Evolutionary conservation across 768 basidiomycete species (phyloP), one percentile per base, ranked within the genome.

Genomic region (Vararia minispora): DNA sequence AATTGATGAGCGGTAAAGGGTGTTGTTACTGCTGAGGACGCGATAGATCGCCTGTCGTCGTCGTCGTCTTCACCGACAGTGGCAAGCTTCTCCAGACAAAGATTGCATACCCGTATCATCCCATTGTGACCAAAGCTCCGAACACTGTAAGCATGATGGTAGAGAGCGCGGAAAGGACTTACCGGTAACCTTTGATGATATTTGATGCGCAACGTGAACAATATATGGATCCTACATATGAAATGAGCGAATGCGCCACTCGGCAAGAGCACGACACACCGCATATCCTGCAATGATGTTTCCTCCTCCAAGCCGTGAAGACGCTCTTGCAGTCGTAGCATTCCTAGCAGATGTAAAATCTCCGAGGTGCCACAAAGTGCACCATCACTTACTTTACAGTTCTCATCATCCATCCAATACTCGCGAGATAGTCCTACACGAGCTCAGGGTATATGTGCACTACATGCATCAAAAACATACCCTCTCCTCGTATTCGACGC

Each of bases 371-470:
- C n/a, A n/a, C n/a, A n/a, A n/a, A n/a, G n/a, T n/a, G n/a, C n/a
- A n/a, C n/a, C n/a, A n/a, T n/a, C n/a, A n/a, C n/a, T n/a, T n/a
- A n/a, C n/a, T n/a, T 84, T 95, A 51, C 87, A 88, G 39, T 85
- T 83, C 52, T 89, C 89, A 53, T 97, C 92, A 44, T 90, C 87
- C 91, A 98, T 97, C 95, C 95, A 99, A 54, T 97, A 97, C 52
- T 95, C 88, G 46, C 80, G 76, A 17, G 87, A 88, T 14, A 94
- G 54, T n/a, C 86, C 87, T 88, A 36, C 4, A 40, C 48, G 25
- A 47, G 33, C 35, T 36, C 12, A 34, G 29, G 2, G 14, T 20
- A 32, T 13, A 27, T 18, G 35, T 13, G 18, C 29, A 16, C 14
- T 33, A 40, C 35, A 22, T 25, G 12, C 24, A 53, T 35, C n/a